phyloP scores from a whole-genome alignment of 768 basidiomycete species.

The Mycena pura region DNA sequence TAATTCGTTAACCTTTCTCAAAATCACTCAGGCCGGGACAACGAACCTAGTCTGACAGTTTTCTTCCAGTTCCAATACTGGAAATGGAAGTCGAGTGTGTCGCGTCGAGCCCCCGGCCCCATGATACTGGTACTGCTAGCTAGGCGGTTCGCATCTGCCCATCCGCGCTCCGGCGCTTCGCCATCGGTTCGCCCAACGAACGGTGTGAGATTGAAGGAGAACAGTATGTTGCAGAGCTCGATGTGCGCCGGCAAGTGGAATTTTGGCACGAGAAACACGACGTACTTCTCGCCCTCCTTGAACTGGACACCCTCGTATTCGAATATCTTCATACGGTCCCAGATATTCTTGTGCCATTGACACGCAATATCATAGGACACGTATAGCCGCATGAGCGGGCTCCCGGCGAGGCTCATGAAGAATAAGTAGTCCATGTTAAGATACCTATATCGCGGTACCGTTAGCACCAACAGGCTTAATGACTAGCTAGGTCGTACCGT shows the following conservation, averaged over 20 bases:
- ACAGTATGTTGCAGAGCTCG: slow-evolving; percentile 14
- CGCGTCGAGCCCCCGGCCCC: slow-evolving; percentile 29
- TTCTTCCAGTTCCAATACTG: neutral
- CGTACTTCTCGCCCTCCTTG: neutral
- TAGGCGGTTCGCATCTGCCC: slow-evolving; percentile 34
- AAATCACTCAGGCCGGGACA: too few relatives aligned
- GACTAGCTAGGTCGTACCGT: slow-evolving; percentile 16
- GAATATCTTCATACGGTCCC: slow-evolving; percentile 20
- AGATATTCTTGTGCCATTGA: slow-evolving; percentile 23
- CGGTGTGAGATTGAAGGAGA: slow-evolving; percentile 33
- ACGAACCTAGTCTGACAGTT: neutral
- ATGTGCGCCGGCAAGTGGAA: slow-evolving; percentile 35
- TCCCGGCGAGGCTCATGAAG: slow-evolving; percentile 22
- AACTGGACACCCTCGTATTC: slow-evolving; percentile 3
- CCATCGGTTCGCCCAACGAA: slow-evolving; percentile 44
- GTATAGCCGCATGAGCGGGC: slow-evolving; percentile 2
- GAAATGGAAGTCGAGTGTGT: neutral
- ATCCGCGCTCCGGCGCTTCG: slow-evolving; percentile 41
- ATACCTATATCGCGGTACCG: neutral
- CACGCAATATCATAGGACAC: slow-evolving; percentile 34
- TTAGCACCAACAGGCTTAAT: neutral
- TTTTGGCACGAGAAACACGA: slow-evolving; percentile 32
- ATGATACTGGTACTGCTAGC: slow-evolving; percentile 45
- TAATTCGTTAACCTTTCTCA: too few relatives aligned
- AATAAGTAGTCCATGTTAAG: slow-evolving; percentile 37